phyloP scores from a whole-genome alignment of 2,329 filamentous ascomycete species.

The Pseudogymnoascus sp. region DNA sequence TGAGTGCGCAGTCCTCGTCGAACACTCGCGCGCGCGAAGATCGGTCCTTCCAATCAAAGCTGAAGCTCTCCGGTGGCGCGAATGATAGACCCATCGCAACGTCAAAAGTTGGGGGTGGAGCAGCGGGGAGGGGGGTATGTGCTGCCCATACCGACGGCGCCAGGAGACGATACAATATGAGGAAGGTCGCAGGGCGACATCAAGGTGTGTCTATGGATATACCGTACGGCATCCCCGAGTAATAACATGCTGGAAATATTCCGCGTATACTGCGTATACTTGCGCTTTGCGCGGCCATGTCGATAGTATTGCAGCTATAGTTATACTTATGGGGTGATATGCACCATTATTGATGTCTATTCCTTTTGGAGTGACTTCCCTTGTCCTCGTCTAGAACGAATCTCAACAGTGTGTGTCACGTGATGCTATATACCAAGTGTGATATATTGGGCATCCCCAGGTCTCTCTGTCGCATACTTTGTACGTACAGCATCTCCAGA shows the following conservation, averaged over 20 bases:
- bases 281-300: not conserved
- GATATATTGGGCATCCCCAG: not conserved
- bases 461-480: not conserved
- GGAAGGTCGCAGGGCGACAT: not conserved
- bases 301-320: not conserved
- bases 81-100: not conserved
- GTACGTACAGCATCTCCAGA: not conserved
- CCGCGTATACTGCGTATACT: not conserved
- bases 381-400: not conserved
- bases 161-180: not conserved
- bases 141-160: not conserved
- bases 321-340: not conserved
- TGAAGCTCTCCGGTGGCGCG: constrained; percentile 1
- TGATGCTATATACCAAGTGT: not conserved
- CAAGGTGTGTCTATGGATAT: not conserved
- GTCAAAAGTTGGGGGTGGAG: not conserved
- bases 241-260: too few species aligned
- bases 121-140: not conserved
- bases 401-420: not conserved
- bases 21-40: not conserved
- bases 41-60: not conserved
- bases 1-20: not conserved
- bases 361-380: not conserved
- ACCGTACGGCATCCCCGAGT: not conserved
- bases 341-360: not conserved